Evolutionary conservation across 768 basidiomycete genomes (phyloP), one percentile per base, ranked within the genome.

Genomic region (Agrocybe praecox): DNA sequence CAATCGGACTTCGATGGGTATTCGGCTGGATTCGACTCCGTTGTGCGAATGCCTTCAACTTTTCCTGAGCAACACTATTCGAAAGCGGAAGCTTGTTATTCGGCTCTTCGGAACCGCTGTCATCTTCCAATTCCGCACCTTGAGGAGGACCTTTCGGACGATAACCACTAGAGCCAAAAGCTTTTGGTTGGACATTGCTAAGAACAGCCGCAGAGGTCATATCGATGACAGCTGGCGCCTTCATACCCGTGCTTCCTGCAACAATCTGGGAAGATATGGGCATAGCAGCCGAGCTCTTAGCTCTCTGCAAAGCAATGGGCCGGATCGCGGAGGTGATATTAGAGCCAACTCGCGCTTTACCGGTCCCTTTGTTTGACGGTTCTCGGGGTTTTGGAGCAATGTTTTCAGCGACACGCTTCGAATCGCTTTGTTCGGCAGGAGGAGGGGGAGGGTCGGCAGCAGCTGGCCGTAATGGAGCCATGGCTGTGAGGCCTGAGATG

Each of bases 111-210:
- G 74, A 80, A 17, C 76, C 84, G 55, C 80, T 85, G 21, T 82
- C 81, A n/a, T 87, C 82, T 57, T 90, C 90, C 76, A 90, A 71
- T 67, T 90, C 89, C 61, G 76, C 75, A 21, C 79, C 86, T 53
- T 81, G 75, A 1, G 88, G 90, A 5, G 81, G 83, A 9, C 85
- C 88, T 64, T 83, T 85, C 8, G 85, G 86, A 15, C 86, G 74
- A 59, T 90, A 88, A 6, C 78, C 81, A 14, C 73, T 68, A 14
- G 61, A 55, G 15, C 59, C 59, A 14, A 58, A 62, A 15, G 56
- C 47, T 12, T 45, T 46, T 29, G 40, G 32, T 14, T 22, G 44
- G 17, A n/a, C 24, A 43, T 33, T 15, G 11, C 49, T 54, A 19
- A 34, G n/a, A 17, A 53, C 24, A 43, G 57, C 24, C 2, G 59